phyloP scores from a whole-genome alignment of 2,329 filamentous ascomycete species.

The Macrophomina pseudophaseolina region DNA sequence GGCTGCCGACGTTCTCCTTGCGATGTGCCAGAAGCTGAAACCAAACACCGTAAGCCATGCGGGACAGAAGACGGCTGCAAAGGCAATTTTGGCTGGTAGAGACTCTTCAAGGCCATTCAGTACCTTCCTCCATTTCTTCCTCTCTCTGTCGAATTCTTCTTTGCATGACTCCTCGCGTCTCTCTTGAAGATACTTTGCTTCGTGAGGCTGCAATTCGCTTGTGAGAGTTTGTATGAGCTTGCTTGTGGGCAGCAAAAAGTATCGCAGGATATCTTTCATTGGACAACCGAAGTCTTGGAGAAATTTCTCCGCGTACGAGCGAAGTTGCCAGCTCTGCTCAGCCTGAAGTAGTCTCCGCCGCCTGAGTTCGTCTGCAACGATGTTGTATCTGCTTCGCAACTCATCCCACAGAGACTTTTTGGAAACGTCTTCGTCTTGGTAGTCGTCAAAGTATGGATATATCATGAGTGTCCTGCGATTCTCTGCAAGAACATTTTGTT shows the following conservation, averaged over 20 bases:
- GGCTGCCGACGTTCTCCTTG: constrained; percentile 32
- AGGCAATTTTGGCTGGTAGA: constrained; percentile 33
- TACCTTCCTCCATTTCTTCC: constrained; percentile 39
- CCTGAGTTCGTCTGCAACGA: constrained; percentile 37
- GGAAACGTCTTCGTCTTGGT: constrained; percentile 27
- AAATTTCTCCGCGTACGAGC: constrained; percentile 41
- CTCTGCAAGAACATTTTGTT: constrained; percentile 47
- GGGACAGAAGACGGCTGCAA: constrained; percentile 44
- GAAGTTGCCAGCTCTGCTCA: constrained; percentile 44
- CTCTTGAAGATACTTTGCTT: background rate
- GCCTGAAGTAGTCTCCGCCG: constrained; percentile 39
- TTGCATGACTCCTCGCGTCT: constrained; percentile 30
- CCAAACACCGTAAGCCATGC: constrained; percentile 41
- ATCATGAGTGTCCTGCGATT: constrained; percentile 49
- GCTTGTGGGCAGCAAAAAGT: constrained; percentile 41
- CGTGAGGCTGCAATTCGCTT: constrained; percentile 12
- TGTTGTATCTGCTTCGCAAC: constrained; percentile 36
- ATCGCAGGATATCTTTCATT: constrained; percentile 47
- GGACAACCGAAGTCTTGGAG: constrained; percentile 42
- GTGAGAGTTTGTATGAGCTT: constrained; percentile 28
- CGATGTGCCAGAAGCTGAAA: constrained; percentile 51
- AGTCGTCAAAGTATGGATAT: constrained; percentile 42
- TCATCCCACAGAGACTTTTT: constrained; percentile 34
- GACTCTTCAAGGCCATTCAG: constrained; percentile 38
- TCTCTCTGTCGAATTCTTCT: constrained; percentile 40